phyloP scores from a whole-genome alignment of 345 rosid species.

The Geranium brycei region DNA sequence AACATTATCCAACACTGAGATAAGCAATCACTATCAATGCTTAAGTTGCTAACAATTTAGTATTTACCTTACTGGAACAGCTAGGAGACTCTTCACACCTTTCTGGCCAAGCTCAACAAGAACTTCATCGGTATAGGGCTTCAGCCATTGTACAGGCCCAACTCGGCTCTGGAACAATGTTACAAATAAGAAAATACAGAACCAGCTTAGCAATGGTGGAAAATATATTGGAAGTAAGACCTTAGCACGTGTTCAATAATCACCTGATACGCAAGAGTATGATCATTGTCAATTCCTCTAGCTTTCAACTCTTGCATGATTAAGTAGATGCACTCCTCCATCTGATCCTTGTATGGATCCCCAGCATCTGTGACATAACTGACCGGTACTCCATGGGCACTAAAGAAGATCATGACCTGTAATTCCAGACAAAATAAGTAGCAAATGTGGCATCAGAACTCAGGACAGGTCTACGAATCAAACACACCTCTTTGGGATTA shows the following conservation, averaged over 20 bases:
- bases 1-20: background rate
- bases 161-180: constrained; percentile 63
- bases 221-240: background rate
- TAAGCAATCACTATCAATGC: background rate
- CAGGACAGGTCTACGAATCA: background rate
- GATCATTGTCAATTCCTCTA: constrained; percentile 59
- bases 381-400: constrained; percentile 94
- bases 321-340: constrained; percentile 79
- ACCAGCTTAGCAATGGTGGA: background rate
- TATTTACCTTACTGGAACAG: constrained; percentile 74
- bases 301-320: constrained; percentile 77
- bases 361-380: constrained; percentile 80
- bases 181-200: background rate
- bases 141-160: constrained; percentile 92
- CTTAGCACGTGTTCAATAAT: constrained; percentile 5
- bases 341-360: constrained; percentile 87
- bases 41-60: background rate
- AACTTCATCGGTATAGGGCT: constrained; percentile 90
- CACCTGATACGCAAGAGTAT: constrained; percentile 85
- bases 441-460: background rate
- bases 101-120: constrained; percentile 84
- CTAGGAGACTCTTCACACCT: constrained; percentile 88
- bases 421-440: constrained; percentile 10
- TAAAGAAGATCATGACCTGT: constrained; percentile 82
- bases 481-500: constrained; percentile 58